These are phyloP conservation scores for Scenedesmus sp. DNA, from an alignment of 163 green algal species.

Conservation along the genomic window DNA sequence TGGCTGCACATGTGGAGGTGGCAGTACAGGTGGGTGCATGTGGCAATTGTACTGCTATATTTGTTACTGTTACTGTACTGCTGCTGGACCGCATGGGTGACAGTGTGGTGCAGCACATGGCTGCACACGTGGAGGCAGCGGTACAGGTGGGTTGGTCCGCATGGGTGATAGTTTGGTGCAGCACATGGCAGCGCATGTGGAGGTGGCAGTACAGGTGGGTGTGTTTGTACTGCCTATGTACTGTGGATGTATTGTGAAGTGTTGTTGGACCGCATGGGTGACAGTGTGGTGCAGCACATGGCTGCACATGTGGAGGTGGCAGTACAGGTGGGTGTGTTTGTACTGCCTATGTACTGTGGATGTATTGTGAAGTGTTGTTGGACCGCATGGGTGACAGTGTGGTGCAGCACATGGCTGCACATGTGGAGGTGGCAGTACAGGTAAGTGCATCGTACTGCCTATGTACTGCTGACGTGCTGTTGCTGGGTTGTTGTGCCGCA, in stretches of 20 bases:
- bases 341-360: no score
- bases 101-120: background rate
- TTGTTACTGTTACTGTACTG: background rate
- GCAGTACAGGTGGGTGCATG: background rate
- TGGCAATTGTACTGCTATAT: background rate
- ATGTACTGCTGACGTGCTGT: background rate
- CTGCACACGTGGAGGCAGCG: background rate
- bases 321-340: no score
- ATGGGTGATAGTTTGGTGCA: background rate
- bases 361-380: no score
- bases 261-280: constrained; percentile 3
- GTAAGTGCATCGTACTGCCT: background rate
- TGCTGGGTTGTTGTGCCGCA: background rate
- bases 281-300: background rate
- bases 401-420: background rate
- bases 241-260: background rate
- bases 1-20: constrained; percentile 28
- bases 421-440: background rate
- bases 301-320: background rate
- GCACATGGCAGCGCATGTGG: constrained; percentile 15
- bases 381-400: background rate
- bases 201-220: constrained; percentile 15
- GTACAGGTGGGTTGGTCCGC: constrained; percentile 1
- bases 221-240: background rate
- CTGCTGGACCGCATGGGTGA: constrained; percentile 7